Conservation (phyloP, 1,284 basidiomycete species). For the Microbotryomycetes sp. region DNA sequence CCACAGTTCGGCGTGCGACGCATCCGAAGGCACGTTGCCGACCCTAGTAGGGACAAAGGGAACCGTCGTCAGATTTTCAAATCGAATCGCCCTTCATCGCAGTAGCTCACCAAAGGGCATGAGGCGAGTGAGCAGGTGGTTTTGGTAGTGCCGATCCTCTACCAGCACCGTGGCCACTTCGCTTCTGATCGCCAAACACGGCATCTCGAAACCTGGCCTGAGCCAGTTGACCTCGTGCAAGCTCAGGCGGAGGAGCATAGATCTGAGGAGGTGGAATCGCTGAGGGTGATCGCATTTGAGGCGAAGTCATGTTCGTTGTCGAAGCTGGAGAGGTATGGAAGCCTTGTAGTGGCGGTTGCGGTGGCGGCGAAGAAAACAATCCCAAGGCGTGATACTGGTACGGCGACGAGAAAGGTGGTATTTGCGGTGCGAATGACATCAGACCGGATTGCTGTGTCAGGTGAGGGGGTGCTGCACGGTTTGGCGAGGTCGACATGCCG, state of each 20-base stretch:
- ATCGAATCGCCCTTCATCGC: background rate
- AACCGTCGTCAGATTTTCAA: background rate
- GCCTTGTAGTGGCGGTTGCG: too few species aligned
- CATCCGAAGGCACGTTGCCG: slow-evolving; percentile 75
- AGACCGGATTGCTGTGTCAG: too few species aligned
- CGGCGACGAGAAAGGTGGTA: too few species aligned
- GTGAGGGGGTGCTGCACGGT: too few species aligned
- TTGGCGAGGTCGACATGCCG: too few species aligned
- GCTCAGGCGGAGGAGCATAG: slow-evolving; percentile 7
- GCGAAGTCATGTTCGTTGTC: too few species aligned
- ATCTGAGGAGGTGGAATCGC: background rate
- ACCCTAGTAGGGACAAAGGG: slow-evolving; percentile 49
- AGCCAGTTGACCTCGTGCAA: slow-evolving; percentile 30
- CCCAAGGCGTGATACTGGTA: too few species aligned
- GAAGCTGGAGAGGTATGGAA: too few species aligned
- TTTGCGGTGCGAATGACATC: too few species aligned
- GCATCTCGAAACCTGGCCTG: slow-evolving; percentile 27
- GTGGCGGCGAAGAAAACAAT: too few species aligned
- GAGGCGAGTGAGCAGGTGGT: slow-evolving; percentile 35
- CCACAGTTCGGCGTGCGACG: slow-evolving; percentile 82
- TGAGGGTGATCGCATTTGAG: background rate
- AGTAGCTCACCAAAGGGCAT: slow-evolving; percentile 30
- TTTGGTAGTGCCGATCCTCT: slow-evolving; percentile 22
- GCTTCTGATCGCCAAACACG: slow-evolving; percentile 1
- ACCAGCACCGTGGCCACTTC: background rate